phyloP scores from a whole-genome alignment of 1,284 basidiomycete genomes.

The Gomphus bonarii region DNA sequence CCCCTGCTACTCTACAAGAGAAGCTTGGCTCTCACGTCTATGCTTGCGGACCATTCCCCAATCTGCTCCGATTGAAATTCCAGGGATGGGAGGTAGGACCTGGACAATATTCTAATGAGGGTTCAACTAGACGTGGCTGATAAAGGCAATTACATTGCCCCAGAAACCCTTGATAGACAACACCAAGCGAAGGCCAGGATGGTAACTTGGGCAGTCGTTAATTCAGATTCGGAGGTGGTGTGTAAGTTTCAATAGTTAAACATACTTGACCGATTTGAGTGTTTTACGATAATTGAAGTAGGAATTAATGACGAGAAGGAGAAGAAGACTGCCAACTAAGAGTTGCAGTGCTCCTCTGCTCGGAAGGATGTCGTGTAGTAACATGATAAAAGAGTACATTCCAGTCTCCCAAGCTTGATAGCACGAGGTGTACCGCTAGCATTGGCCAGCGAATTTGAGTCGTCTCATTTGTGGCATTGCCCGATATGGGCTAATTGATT shows the following conservation, averaged over 20 bases:
- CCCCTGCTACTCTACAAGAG: background rate
- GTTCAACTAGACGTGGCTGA: background rate
- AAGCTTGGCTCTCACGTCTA: background rate
- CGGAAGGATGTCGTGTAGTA: background rate
- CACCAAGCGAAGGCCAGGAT: conserved; percentile 4
- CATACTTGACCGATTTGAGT: conserved; percentile 2
- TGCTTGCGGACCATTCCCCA: background rate
- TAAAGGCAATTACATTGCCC: background rate
- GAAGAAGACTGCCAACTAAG: background rate
- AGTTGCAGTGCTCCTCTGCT: background rate
- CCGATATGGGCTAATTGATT: too few species aligned
- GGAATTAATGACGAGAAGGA: background rate
- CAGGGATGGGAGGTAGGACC: background rate
- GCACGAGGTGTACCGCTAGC: too few species aligned
- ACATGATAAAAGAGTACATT: background rate
- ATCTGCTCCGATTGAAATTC: background rate
- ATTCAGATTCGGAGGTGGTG: background rate
- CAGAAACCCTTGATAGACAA: background rate
- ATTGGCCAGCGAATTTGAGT: too few species aligned
- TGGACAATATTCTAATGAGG: background rate
- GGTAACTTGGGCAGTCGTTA: background rate
- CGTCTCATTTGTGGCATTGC: too few species aligned
- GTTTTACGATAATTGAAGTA: conserved; percentile 1
- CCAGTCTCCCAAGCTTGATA: too few species aligned
- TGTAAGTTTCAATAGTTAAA: background rate